Conservation (phyloP, 129 eudicot genomes). For the Centrapalus pauciflorus region DNA sequence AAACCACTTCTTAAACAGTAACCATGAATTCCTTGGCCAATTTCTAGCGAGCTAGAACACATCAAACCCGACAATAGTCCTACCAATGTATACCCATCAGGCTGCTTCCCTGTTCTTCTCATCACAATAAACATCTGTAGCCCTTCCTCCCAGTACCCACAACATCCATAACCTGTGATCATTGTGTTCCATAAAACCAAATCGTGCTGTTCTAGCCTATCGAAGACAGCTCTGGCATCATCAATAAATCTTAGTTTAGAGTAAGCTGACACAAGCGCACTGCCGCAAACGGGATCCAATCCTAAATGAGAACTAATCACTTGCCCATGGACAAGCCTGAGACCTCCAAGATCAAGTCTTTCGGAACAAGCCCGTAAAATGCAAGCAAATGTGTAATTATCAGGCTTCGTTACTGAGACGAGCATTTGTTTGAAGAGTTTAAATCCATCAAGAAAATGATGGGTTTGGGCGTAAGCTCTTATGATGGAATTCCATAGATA, state of each 20-base stretch:
- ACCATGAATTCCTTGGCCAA: conserved; percentile 59
- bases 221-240: conserved; percentile 54
- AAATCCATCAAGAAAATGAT: conserved; percentile 41
- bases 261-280: conserved; percentile 75
- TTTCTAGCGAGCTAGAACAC: conserved; percentile 32
- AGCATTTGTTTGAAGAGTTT: conserved; percentile 44
- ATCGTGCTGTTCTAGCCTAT: conserved; percentile 39
- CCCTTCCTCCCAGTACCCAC: conserved; percentile 52
- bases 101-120: conserved; percentile 39
- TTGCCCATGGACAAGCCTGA: conserved; percentile 56
- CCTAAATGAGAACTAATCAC: conserved; percentile 42
- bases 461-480: conserved; percentile 62
- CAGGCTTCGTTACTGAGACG: conserved; percentile 53
- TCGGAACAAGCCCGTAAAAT: conserved; percentile 57
- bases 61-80: conserved; percentile 50
- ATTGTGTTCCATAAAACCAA: conserved; percentile 66
- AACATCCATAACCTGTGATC: conserved; percentile 52
- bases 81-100: conserved; percentile 79
- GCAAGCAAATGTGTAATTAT: conserved; percentile 72
- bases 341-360: conserved; percentile 23
- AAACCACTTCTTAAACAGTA: conserved; percentile 56
- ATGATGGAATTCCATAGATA: conserved; percentile 84
- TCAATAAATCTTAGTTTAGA: conserved; percentile 46
- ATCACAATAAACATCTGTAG: conserved; percentile 36
- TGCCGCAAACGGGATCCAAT: conserved; percentile 44